Evolutionary conservation across 2,329 filamentous ascomycete species (phyloP), one percentile per base, ranked within the genome.

Genomic region (Alternaria arborescens): DNA sequence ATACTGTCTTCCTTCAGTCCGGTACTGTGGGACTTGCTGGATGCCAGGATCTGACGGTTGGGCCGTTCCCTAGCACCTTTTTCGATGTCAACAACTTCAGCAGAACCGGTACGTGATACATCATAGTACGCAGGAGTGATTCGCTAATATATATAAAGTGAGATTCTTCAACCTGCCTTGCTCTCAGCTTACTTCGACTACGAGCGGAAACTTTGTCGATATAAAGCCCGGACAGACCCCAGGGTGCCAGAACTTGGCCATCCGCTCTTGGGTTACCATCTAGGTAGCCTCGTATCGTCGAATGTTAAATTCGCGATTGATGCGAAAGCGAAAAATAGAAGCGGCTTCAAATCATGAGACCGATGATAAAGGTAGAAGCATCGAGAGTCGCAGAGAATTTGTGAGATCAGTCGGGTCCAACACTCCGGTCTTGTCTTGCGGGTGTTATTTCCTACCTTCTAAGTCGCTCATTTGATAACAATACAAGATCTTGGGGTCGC

Each of bases 1-100:
- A 64, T n/a, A 59, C 55, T 10, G 55, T 59, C 20, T 64, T 64
- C 52, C n/a, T 51, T 7, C 59, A 64, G 32, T 41, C 56, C 10
- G 32, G 40, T 3, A 46, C 44, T 28, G 36, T 40, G 5, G 52
- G 47, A 8, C 30, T 58, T 8, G 59, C 54, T 18, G 59, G 50
- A 26, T 64, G 62, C 8, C 54, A 58, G n/a, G 52, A 64, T 26
- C 20, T 62, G 36, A 32, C 24, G 24, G 51, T 64, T 42, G 60
- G 55, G 8, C 59, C 59, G 3, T 64, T 59, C 24, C 24, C 24
- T 11, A 47, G 52, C 51, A 62, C 55, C 5, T 59, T 22, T 12
- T 64, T 64, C 52, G 51, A 64, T 24, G 36, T 52, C 34, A 62
- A 53, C 32, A 59, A 61, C 51, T 55, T 59, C 20, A 48, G 36